A percentile compares a stretch with the other conserved stretches of the same genome.
phyloP scores from a whole-genome alignment of 2,329 filamentous ascomycete species.

The Achaetomium macrosporum region DNA sequence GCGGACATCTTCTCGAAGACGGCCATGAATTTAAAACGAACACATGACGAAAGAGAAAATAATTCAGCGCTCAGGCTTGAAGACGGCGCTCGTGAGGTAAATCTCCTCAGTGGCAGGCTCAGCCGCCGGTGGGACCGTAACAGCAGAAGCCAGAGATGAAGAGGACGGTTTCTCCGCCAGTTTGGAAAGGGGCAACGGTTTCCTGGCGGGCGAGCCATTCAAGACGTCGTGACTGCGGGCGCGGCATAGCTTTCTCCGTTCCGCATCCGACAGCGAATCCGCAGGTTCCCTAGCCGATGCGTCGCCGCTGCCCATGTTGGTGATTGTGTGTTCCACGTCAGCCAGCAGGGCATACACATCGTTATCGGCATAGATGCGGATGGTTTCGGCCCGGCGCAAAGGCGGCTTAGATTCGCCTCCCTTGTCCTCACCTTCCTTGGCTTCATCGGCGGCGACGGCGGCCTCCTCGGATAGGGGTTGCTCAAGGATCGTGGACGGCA shows the following conservation, averaged over 20 bases:
- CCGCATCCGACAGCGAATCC: conserved; percentile 25
- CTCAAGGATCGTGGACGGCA: conserved; percentile 52
- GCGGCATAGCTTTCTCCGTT: conserved; percentile 40
- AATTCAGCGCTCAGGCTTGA: conserved; percentile 15
- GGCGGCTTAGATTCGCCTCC: conserved; percentile 15
- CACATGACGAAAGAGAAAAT: not conserved
- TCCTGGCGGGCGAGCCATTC: conserved; percentile 32
- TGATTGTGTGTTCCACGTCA: conserved; percentile 60
- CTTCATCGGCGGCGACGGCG: conserved; percentile 25
- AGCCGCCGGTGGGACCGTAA: conserved; percentile 8
- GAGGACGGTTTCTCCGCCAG: conserved; percentile 20
- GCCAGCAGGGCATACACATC: conserved; percentile 61
- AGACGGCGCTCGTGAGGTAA: conserved; percentile 38
- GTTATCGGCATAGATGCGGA: conserved; percentile 61
- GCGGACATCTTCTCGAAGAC: not conserved
- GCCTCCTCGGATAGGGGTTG: conserved; percentile 44
- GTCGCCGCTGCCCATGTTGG: conserved; percentile 34
- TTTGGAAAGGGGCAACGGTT: conserved; percentile 26
- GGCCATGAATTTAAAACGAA: not conserved
- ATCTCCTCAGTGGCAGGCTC: conserved; percentile 31
- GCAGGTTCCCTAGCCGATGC: conserved; percentile 30
- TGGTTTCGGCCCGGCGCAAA: conserved; percentile 53
- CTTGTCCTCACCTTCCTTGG: conserved; percentile 21
- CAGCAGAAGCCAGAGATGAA: conserved; percentile 20
- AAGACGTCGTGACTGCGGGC: conserved; percentile 48